Evolutionary conservation across 2,329 filamentous ascomycete genomes (phyloP).

Genomic region (Aspergillus sp.): DNA sequence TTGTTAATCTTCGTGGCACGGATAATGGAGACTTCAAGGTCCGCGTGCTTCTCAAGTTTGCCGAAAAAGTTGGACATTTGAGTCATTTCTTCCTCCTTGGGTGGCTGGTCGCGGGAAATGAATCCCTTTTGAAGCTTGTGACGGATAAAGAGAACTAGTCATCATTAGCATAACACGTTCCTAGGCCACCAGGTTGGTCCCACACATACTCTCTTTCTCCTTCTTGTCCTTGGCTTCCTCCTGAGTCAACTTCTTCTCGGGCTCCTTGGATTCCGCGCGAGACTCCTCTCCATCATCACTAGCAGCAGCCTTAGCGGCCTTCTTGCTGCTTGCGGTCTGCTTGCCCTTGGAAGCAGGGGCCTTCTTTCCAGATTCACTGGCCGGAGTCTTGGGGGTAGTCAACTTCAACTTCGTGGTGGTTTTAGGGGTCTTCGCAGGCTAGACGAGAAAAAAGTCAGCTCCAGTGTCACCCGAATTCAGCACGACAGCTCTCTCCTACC

Average conservation of each 20-base stretch:
- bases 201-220: conserved; percentile 55
- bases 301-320: conserved; percentile 56
- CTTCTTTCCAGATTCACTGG: conserved; percentile 49
- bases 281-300: conserved; percentile 63
- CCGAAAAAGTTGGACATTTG: conserved; percentile 51
- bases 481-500: conserved; percentile 47
- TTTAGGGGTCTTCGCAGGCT: conserved; percentile 68
- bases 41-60: conserved; percentile 76
- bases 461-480: background rate
- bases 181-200: background rate
- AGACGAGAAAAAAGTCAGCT: conserved; percentile 29
- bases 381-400: conserved; percentile 61
- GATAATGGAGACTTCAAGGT: conserved; percentile 87
- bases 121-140: conserved; percentile 96
- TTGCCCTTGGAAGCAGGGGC: conserved; percentile 55
- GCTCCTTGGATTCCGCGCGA: conserved; percentile 52
- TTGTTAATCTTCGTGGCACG: conserved; percentile 96
- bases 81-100: conserved; percentile 70
- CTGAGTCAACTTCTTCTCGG: conserved; percentile 56
- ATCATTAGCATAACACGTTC: conserved; percentile 18
- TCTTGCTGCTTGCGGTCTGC: conserved; percentile 60
- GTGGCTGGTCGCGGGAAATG: conserved; percentile 76
- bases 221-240: conserved; percentile 59
- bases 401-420: conserved; percentile 55
- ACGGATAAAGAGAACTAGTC: conserved; percentile 79